These are phyloP conservation scores for Phaffomyces thermotolerans DNA, from an alignment of 805 yeast genomes.

Conservation along the genomic window DNA sequence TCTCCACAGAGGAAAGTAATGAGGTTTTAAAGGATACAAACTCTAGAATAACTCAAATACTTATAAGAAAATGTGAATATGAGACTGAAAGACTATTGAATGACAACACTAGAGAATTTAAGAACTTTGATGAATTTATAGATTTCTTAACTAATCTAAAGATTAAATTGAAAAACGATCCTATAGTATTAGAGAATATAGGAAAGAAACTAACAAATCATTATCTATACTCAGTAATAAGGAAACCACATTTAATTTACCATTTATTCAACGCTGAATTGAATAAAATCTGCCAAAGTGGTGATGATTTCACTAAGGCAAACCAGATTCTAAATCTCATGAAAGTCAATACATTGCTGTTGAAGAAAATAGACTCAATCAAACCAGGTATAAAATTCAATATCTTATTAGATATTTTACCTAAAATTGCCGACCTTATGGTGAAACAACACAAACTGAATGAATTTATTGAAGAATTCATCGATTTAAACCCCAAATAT, in stretches of 20 bases:
- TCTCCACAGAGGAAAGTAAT: not conserved
- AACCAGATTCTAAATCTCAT: not conserved
- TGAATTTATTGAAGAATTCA: conserved; percentile 1
- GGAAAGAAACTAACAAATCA: not conserved
- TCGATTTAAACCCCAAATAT: not conserved
- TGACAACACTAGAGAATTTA: not conserved
- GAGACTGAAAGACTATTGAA: not conserved
- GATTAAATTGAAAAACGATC: not conserved
- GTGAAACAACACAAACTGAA: not conserved
- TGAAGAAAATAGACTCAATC: not conserved
- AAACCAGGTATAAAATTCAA: not conserved
- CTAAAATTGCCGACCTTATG: not conserved
- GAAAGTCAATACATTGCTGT: not conserved
- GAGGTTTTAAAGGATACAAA: not conserved
- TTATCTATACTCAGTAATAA: not conserved
- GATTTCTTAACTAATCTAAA: not conserved
- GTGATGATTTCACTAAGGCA: not conserved
- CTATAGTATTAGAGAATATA: not conserved
- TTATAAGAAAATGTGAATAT: conserved; percentile 1
- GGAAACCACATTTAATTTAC: not conserved
- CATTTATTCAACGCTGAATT: conserved; percentile 1
- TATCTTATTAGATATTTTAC: not conserved
- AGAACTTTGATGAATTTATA: not conserved
- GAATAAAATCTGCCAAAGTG: not conserved
- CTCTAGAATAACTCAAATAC: not conserved